These are phyloP conservation scores for Inonotus obliquus DNA, from an alignment of 1,284 basidiomycete species.

Conservation along the genomic window DNA sequence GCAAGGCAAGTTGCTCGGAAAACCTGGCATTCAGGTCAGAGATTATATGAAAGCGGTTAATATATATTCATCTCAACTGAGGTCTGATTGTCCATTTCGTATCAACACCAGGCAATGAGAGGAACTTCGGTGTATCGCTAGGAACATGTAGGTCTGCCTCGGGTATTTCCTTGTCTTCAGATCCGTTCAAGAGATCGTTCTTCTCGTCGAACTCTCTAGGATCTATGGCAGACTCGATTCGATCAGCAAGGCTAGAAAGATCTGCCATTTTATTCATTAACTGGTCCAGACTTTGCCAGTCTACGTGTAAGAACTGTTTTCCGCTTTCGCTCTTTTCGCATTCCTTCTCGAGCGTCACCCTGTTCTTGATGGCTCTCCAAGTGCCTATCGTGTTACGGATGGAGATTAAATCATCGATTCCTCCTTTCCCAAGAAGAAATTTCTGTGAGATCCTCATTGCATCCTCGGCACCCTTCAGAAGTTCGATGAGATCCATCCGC, in stretches of 20 bases:
- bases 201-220: slow-evolving; percentile 19
- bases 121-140: not conserved
- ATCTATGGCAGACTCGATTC: slow-evolving; percentile 58
- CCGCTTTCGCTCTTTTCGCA: slow-evolving; percentile 42
- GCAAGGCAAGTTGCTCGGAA: slow-evolving; percentile 48
- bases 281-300: slow-evolving; percentile 49
- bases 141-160: not conserved
- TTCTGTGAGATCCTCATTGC: slow-evolving; percentile 76
- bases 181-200: slow-evolving; percentile 20
- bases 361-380: slow-evolving; percentile 49
- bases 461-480: slow-evolving; percentile 64
- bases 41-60: not conserved
- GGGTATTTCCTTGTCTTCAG: slow-evolving; percentile 15
- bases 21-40: slow-evolving; percentile 45
- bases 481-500: slow-evolving; percentile 59
- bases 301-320: slow-evolving; percentile 28
- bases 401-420: slow-evolving; percentile 58
- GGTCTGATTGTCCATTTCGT: slow-evolving; percentile 66
- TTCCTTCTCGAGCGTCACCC: slow-evolving; percentile 50
- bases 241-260: slow-evolving; percentile 51
- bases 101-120: slow-evolving; percentile 8
- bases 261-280: slow-evolving; percentile 54
- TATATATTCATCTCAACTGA: slow-evolving; percentile 43
- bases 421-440: slow-evolving; percentile 69
- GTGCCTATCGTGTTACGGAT: slow-evolving; percentile 56